These are phyloP conservation scores for Cyclotella choctawhatcheeana DNA, from an alignment of 108 stramenopile species.

Conservation along the genomic window DNA sequence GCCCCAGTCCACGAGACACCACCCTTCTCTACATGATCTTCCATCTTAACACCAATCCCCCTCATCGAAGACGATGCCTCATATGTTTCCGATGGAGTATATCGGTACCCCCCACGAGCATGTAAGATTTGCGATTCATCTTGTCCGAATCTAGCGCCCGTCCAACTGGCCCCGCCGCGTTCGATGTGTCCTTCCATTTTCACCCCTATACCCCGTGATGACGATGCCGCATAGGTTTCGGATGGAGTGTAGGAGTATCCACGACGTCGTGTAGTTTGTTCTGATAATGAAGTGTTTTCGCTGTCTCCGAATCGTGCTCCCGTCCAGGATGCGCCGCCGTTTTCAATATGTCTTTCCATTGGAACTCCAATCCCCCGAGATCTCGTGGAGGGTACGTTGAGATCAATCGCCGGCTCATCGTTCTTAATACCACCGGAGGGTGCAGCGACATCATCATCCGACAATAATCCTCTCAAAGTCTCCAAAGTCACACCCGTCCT, in stretches of 20 bases:
- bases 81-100: conserved; percentile 6
- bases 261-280: not conserved
- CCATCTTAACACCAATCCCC: not conserved
- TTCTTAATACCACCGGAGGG: not conserved
- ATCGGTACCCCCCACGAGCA: conserved; percentile 1
- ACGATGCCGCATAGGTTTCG: conserved; percentile 1
- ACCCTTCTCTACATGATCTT: not conserved
- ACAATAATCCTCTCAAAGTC: conserved; percentile 60
- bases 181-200: conserved; percentile 1
- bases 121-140: not conserved
- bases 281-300: not conserved
- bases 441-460: not conserved
- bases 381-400: not conserved
- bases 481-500: conserved; percentile 63
- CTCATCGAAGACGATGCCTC: conserved; percentile 1
- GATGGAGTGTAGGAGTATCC: conserved; percentile 1
- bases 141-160: conserved; percentile 36
- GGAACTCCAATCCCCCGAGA: not conserved
- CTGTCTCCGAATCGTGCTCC: conserved; percentile 6
- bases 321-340: not conserved
- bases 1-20: conserved; percentile 35
- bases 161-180: conserved; percentile 16
- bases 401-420: not conserved
- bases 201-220: not conserved
- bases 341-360: conserved; percentile 18